Base-by-base conservation (phyloP, 2,329 filamentous ascomycete genomes). In the Aspergillus quadricinctus region DNA sequence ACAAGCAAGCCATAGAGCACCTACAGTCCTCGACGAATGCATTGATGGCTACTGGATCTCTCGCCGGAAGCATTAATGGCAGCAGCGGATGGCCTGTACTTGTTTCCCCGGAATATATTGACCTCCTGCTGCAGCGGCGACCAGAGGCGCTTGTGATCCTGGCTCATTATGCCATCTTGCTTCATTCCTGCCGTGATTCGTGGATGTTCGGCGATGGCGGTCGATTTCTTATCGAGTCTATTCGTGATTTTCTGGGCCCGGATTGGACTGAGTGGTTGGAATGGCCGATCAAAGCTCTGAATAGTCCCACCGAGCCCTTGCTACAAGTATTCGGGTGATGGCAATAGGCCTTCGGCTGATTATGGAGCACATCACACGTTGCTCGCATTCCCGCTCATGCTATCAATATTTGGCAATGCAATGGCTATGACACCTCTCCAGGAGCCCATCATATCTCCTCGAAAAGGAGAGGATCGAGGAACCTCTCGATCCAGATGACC, bases 401-500 rank as follows among this genome's bases (percentile, higher is more conserved):
- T 21, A 45, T 45, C n/a, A 45, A n/a, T n/a, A n/a, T n/a, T n/a
- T n/a, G n/a, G n/a, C n/a, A n/a, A n/a, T n/a, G n/a, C n/a, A n/a
- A 21, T 9, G 40, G 19, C 40, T 23, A 23, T 23, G 41, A 17
- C 8, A 43, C 7, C 3, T 21, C 40, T 43, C n/a, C 9, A 21
- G 19, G 41, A 10, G 4, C 10, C 11, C 6, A 45, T 11, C 41
- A 45, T 2, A 17, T 7, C 14, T 11, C 37, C 5, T 41, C 9
- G 8, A 23, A 46, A 46, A 1, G 3, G 10, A 46, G 23, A 46
- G 43, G 43, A 17, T 27, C 43, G 14, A 5, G 19, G 23, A 46
- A 77, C 27, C 65, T 63, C 11, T 61, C 63, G n/a, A 78, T 62
- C 77, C 80, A 84, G 14, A 71, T 65, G 23, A 85, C 70, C 11